phyloP scores from a whole-genome alignment of 768 basidiomycete species.

The Amanita inopinata region DNA sequence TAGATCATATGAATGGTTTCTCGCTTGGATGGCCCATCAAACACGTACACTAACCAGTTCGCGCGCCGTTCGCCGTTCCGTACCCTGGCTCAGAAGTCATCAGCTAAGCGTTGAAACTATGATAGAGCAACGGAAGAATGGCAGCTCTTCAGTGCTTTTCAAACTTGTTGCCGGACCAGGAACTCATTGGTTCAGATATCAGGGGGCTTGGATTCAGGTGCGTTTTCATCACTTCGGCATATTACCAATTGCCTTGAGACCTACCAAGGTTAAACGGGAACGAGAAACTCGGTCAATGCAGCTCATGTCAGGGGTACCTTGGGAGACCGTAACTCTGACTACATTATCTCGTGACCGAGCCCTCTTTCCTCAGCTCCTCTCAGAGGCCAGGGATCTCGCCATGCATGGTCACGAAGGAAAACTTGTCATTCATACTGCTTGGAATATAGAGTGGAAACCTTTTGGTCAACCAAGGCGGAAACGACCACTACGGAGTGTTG shows the following conservation, averaged over 20 bases:
- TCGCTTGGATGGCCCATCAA: constrained; percentile 88
- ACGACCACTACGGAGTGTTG: constrained; percentile 81
- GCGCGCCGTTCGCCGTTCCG: constrained; percentile 17
- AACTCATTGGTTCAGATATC: constrained; percentile 85
- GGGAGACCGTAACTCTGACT: constrained; percentile 95
- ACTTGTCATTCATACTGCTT: constrained; percentile 92
- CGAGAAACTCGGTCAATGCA: constrained; percentile 90
- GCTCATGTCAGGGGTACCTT: constrained; percentile 84
- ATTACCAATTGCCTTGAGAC: constrained; percentile 10
- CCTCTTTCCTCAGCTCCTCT: constrained; percentile 71
- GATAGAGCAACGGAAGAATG: constrained; percentile 83
- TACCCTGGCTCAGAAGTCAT: constrained; percentile 66
- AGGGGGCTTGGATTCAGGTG: constrained; percentile 94
- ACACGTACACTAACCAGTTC: constrained; percentile 24
- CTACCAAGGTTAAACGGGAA: constrained; percentile 78
- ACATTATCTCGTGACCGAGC: constrained; percentile 80
- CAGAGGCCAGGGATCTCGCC: constrained; percentile 86
- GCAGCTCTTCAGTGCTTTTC: constrained; percentile 82
- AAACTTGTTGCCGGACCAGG: constrained; percentile 95
- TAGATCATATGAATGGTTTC: constrained; percentile 91
- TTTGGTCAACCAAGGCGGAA: constrained; percentile 89
- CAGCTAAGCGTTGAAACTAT: constrained; percentile 92
- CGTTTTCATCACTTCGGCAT: constrained; percentile 10
- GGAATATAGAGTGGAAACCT: constrained; percentile 94
- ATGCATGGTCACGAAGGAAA: constrained; percentile 84